Base-by-base conservation (phyloP, 2,329 filamentous ascomycete species). In the Capronia americana region DNA sequence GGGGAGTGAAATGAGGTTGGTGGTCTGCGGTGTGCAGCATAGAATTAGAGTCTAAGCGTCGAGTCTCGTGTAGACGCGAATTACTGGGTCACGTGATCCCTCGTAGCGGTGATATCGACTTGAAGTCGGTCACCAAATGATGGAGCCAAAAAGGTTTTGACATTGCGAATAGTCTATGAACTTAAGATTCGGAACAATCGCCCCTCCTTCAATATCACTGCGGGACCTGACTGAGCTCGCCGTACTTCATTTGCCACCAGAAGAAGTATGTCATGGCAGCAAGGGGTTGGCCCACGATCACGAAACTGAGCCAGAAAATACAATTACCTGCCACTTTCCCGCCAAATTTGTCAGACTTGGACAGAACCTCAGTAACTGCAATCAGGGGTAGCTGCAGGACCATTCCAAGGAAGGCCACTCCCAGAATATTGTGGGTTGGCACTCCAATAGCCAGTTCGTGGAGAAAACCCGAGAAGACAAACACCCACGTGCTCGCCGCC, bases 171-270 rank as follows among this genome's bases (percentile, higher is more conserved):
- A 51, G 4, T 51, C 20, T 51, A 51, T 51, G 23, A 51, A 51
- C 5, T 11, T 4, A 26, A 51, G 10, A 26, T 55, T 8, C 10
- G 14, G 12, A 28, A 20, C 24, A 7, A 2, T 1, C 28, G n/a
- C 2, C 17, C 51, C 12, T 28, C 17, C 23, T 28, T 28, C 28
- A 1, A 20, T 10, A 32, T 41, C 48, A 61, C 20, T 10, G 34
- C 23, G 10, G 20, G 11, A 44, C 48, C 48, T 32, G 54, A 20
- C 46, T 92, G 24, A 93, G 90, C 73, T 90, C 93, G 12, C 95
- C 95, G 76, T 97, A 97, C 81, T 98, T 98, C 63, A 92, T 92
- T 80, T 98, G 94, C 94, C 95, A 99, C 1, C 93, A 93, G 77
- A 98, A 98, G 78, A 97, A 99, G 78, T 99, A 99, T 77, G 96